Conservation (phyloP, 805 yeast genomes). For the Kodamaea neixiangensis region DNA sequence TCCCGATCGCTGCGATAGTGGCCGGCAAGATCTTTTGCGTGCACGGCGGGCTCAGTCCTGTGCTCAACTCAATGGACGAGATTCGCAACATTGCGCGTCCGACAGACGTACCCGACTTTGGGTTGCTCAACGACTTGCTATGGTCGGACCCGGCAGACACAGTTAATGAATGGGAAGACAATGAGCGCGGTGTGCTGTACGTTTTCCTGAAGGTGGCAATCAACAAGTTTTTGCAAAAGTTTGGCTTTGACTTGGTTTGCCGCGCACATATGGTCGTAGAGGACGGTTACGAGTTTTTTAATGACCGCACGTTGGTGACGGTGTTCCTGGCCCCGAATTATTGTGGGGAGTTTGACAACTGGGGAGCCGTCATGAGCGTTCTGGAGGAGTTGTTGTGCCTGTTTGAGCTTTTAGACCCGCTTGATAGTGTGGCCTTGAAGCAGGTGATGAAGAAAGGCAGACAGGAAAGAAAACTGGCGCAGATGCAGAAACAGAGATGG, state of each 20-base stretch:
- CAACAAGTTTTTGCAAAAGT: conserved; percentile 70
- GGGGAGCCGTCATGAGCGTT: conserved; percentile 99
- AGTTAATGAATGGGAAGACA: conserved; percentile 83
- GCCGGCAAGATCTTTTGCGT: conserved; percentile 94
- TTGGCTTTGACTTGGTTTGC: conserved; percentile 78
- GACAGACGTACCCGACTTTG: conserved; percentile 85
- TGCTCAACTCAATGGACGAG: conserved; percentile 70
- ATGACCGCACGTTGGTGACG: conserved; percentile 69
- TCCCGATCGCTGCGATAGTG: conserved; percentile 94
- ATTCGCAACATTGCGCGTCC: conserved; percentile 76
- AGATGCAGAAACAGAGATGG: conserved; percentile 3
- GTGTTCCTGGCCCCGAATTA: conserved; percentile 77
- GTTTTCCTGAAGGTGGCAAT: conserved; percentile 80
- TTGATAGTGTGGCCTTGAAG: conserved; percentile 89
- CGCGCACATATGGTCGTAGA: conserved; percentile 89
- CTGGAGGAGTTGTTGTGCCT: conserved; percentile 89
- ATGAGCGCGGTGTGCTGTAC: conserved; percentile 81
- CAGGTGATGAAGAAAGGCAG: conserved; percentile 95
- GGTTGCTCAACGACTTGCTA: conserved; percentile 70
- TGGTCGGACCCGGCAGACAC: conserved; percentile 90
- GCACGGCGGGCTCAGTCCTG: conserved; percentile 83
- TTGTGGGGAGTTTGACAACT: conserved; percentile 84
- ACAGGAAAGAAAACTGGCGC: conserved; percentile 63
- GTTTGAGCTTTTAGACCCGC: conserved; percentile 90
- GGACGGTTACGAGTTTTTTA: conserved; percentile 77